Base-by-base conservation (phyloP, 2,329 filamentous ascomycete species). In the Fusarium tuaranense region DNA sequence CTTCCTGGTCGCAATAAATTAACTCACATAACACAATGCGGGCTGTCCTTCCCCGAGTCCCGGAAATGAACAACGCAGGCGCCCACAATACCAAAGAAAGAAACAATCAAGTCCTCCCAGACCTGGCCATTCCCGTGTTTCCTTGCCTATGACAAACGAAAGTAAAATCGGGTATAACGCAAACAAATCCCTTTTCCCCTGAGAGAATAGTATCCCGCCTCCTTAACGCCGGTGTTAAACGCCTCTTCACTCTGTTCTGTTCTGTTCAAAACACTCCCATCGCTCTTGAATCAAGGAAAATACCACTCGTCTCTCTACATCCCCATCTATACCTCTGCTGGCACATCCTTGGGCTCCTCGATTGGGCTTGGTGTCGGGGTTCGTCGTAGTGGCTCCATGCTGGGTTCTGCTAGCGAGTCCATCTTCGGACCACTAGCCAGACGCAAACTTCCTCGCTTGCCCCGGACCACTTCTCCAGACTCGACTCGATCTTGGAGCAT, bases 401-500 rank as follows among this genome's bases (percentile, higher is more conserved):
- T 78, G 44, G 81, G 77, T 73, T 86, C 83, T 46, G 78, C 76
- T 61, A 82, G 70, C 13, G 77, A 75, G 44, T 83, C 83, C 39
- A 80, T 73, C 79, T 86, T 88, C 48, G 84, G 82, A 53, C 86
- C 87, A 48, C 80, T 83, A 7, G 87, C 86, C 39, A 93, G 81
- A 59, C 91, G 89, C 61, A 94, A 88, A 78, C 92, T 94, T 46
- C 92, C 93, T 70, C 92, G 87, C 62, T 85, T 85, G 63, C 92
- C 88, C 78, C 93, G 91, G 34, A 94, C 87, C 25, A 94, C 84
- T 65, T 94, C 91, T 25, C 93, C 94, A 63, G 88, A 91, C 77
- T 97, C 94, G 63, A 97, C 93, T 68, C 93, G 91, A 80, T 96
- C 94, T 80, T 95, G 93, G 69, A 98, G 97, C 96, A 98, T 98